phyloP scores from a whole-genome alignment of 768 basidiomycete species.

The Phaffia tasmanica region DNA sequence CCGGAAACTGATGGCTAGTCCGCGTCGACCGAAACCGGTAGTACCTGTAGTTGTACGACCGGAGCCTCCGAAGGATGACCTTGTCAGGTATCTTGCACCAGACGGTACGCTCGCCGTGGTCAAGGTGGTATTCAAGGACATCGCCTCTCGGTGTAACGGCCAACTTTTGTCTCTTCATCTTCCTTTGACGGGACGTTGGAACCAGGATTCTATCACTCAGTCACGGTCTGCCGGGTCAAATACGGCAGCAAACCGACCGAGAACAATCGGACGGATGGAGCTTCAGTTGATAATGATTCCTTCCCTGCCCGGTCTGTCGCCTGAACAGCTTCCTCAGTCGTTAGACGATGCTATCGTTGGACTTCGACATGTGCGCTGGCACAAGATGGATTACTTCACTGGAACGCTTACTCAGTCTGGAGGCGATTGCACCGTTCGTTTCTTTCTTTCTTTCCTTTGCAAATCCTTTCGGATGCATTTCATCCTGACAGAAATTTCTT shows the following conservation, averaged over 20 bases:
- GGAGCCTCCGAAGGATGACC: constrained; percentile 45
- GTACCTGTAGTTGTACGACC: constrained; percentile 1
- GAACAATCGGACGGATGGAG: constrained; percentile 64
- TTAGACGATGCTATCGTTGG: constrained; percentile 86
- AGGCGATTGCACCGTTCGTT: constrained; percentile 79
- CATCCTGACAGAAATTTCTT: no score
- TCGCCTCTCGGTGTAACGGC: constrained; percentile 71
- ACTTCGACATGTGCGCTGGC: constrained; percentile 80
- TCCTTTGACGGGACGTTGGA: constrained; percentile 58
- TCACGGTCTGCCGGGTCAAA: neutral
- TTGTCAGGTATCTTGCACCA: constrained; percentile 68
- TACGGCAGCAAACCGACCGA: constrained; percentile 43
- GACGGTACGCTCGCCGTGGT: constrained; percentile 82
- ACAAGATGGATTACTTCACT: constrained; percentile 84
- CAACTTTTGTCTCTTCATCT: constrained; percentile 46
- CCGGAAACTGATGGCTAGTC: constrained; percentile 39
- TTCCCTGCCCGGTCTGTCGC: constrained; percentile 66
- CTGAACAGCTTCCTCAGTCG: constrained; percentile 73
- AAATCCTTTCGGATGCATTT: no score
- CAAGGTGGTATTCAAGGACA: constrained; percentile 78
- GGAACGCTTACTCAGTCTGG: constrained; percentile 85
- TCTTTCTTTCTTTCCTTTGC: neutral
- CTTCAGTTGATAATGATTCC: constrained; percentile 85
- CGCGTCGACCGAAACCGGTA: constrained; percentile 37
- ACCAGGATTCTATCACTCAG: constrained; percentile 14